Base-by-base conservation (phyloP, 1,284 basidiomycete genomes). In the Ceratobasidium sp. region DNA sequence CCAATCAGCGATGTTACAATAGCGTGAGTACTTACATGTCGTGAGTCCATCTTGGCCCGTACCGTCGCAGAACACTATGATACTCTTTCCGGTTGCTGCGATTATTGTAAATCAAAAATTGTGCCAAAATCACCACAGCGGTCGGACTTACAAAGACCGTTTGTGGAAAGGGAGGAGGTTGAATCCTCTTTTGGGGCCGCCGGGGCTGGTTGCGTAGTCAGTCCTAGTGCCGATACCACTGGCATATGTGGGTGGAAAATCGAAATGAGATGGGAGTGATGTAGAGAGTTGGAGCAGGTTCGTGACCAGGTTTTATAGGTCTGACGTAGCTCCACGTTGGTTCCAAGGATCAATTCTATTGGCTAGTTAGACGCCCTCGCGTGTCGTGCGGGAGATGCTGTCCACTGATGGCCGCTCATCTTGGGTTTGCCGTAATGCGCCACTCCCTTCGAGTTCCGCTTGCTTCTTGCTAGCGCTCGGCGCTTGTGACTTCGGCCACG, bases 51-150 rank as follows among this genome's bases (percentile, higher is more conserved):
- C 71, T 32, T 74, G 71, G 13, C 71, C 71, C 8, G 71, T 74
- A 13, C 71, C 71, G 25, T 74, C 71, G 49, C 71, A 74, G 22
- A 74, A 74, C 17, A 74, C 71, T 22, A 74, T 59, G 15, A 74
- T 74, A 65, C 61, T 62, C 37, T 74, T 74, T 2, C 71, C 61
- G 17, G 37, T 13, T 15, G 61, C 71, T 74, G 44, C 7, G 34
- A 29, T 15, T 22, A 43, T 62, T 9, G 11, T 22, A 56, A 6
- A 29, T 56, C 54, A 25, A 56, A 13, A 25, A 8, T 6, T 51
- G 6, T 6, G n/a, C 17, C 22, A 22, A 25, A 51, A 25, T 17
- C 13, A 49, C 22, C 8, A 19, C 19, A 49, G n/a, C 25, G 11
- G n/a, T 13, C 4, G 40, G 52, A 65, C 61, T 29, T 34, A 71